A percentile compares a stretch with the other conserved stretches of the same genome.
These are phyloP conservation scores for Phoenix roebelenii DNA, from an alignment of 176 grass and related monocot species.

Conservation along the genomic window DNA sequence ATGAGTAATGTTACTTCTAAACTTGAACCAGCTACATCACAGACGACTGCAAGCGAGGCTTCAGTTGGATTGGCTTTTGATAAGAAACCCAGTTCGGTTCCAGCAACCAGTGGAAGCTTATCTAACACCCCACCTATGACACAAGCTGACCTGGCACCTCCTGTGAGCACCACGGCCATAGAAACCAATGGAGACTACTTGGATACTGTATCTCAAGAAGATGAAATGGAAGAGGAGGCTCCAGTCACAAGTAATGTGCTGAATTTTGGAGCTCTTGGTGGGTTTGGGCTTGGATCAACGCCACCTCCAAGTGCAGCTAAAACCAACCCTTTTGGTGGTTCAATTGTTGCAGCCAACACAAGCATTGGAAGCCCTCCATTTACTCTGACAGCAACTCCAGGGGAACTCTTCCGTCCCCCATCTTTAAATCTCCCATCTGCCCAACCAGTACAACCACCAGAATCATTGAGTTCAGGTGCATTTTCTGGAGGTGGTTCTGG, in stretches of 20 bases:
- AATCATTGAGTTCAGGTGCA: slow-evolving; percentile 40
- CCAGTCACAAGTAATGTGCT: slow-evolving; percentile 40
- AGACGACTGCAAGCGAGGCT: slow-evolving; percentile 21
- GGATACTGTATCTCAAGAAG: slow-evolving; percentile 53
- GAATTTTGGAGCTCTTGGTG: slow-evolving; percentile 67
- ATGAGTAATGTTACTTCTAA: slow-evolving; percentile 30
- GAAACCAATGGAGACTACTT: slow-evolving; percentile 33
- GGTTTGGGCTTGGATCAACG: slow-evolving; percentile 66
- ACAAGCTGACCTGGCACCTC: slow-evolving; percentile 25
- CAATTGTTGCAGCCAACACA: slow-evolving; percentile 46
- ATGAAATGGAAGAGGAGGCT: slow-evolving; percentile 94
- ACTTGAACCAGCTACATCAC: slow-evolving; percentile 34
- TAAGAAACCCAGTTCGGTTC: slow-evolving; percentile 33
- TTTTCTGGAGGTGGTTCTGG: slow-evolving; percentile 54
- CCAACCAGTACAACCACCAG: slow-evolving; percentile 50
- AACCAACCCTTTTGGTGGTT: slow-evolving; percentile 67
- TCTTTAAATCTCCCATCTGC: slow-evolving; percentile 71
- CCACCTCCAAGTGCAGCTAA: slow-evolving; percentile 54
- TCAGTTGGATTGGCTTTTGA: slow-evolving; percentile 19
- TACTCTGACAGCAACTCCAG: slow-evolving; percentile 52
- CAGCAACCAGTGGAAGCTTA: slow-evolving; percentile 8
- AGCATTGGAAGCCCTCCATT: slow-evolving; percentile 30
- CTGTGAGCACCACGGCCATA: slow-evolving; percentile 15
- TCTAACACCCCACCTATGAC: not conserved
- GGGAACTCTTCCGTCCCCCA: slow-evolving; percentile 67